Percentiles rank a stretch among this genome's conserved stretches.
phyloP scores from a whole-genome alignment of 768 basidiomycete species.

The Russula lepida region DNA sequence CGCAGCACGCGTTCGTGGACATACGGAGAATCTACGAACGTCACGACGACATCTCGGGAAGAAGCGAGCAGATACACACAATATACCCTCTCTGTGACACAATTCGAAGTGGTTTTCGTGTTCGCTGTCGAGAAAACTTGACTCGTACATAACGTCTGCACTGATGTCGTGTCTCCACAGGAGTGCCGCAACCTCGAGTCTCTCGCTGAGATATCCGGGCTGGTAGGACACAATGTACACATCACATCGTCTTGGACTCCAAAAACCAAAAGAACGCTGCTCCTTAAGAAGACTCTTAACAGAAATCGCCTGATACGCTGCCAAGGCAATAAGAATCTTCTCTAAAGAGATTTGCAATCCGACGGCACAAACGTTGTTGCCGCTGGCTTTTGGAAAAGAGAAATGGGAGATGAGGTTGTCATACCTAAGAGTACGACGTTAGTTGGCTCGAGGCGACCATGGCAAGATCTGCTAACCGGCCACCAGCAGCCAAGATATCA shows the following conservation, averaged over 20 bases:
- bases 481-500: conserved; percentile 75
- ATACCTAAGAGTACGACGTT: conserved; percentile 40
- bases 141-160: conserved; percentile 83
- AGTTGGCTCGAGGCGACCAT: not conserved
- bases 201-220: conserved; percentile 63
- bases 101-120: conserved; percentile 58
- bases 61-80: conserved; percentile 38
- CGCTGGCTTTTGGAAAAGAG: conserved; percentile 44
- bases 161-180: conserved; percentile 80
- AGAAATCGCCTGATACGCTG: conserved; percentile 56
- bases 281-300: conserved; percentile 68
- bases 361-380: conserved; percentile 53
- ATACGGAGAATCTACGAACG: conserved; percentile 40
- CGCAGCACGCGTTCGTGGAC: conserved; percentile 44
- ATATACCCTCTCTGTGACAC: conserved; percentile 73
- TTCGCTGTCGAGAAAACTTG: conserved; percentile 51
- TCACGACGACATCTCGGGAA: not conserved
- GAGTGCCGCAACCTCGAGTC: conserved; percentile 66
- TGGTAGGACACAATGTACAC: conserved; percentile 80
- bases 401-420: conserved; percentile 60
- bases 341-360: conserved; percentile 73
- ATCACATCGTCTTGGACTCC: conserved; percentile 85
- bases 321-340: conserved; percentile 63
- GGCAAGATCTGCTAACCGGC: conserved; percentile 42
- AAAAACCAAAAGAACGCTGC: conserved; percentile 75